Percentiles rank a stretch among this genome's conserved stretches.
phyloP scores from a whole-genome alignment of 1,284 basidiomycete species.

The Heterobasidion annosum region DNA sequence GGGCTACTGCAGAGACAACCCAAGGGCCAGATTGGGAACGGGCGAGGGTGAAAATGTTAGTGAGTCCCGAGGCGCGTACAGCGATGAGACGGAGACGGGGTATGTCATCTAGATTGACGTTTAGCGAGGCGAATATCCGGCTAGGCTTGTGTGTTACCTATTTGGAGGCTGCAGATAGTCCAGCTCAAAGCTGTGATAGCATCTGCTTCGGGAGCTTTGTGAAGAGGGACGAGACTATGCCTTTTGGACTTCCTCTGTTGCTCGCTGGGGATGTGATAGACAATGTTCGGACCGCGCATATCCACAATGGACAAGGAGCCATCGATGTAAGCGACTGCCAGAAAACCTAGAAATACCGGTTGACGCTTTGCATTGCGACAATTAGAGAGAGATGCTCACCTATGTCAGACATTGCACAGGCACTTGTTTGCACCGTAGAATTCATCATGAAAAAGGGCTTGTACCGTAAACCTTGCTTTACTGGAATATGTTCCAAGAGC shows the following conservation, averaged over 20 bases:
- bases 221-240: constrained; percentile 18
- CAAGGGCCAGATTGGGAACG: constrained; percentile 35
- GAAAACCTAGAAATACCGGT: constrained; percentile 47
- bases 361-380: too few relatives aligned
- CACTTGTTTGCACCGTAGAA: constrained; percentile 40
- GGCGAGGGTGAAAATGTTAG: constrained; percentile 47
- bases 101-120: constrained; percentile 31
- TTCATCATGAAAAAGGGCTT: constrained; percentile 55
- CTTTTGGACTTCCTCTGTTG: constrained; percentile 14
- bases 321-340: constrained; percentile 58
- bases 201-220: constrained; percentile 22
- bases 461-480: constrained; percentile 33
- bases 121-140: too few relatives aligned
- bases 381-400: constrained; percentile 31
- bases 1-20: constrained; percentile 25
- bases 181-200: constrained; percentile 51
- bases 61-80: constrained; percentile 47
- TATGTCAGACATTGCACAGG: constrained; percentile 58
- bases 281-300: constrained; percentile 61
- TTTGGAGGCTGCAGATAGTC: constrained; percentile 43
- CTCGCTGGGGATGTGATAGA: constrained; percentile 32
- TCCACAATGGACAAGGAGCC: constrained; percentile 60
- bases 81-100: constrained; percentile 57
- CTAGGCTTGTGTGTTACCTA: too few relatives aligned
- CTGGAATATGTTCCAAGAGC: constrained; percentile 34